These are phyloP conservation scores for Amoebophrya sp. DNA, from an alignment of 169 alveolate genomes.

Conservation along the genomic window DNA sequence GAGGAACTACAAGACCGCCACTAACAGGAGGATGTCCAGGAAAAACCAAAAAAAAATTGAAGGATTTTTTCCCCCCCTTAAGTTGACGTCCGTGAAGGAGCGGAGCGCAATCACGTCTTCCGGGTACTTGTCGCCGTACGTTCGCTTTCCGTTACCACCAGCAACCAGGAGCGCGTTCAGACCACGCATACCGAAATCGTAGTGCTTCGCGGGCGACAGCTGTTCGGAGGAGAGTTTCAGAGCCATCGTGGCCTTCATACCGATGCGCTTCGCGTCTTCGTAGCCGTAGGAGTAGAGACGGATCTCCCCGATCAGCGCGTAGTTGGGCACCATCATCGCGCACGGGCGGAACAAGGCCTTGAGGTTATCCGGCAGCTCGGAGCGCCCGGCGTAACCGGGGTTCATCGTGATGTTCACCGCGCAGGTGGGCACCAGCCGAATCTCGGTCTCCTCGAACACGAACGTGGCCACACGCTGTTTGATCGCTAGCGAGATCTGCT, in stretches of 20 bases:
- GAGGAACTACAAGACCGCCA: too few relatives aligned
- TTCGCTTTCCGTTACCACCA: constrained; percentile 70
- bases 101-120: constrained; percentile 58
- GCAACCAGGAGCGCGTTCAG: constrained; percentile 75
- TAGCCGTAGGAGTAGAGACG: constrained; percentile 81
- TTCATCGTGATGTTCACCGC: constrained; percentile 92
- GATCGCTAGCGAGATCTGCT: constrained; percentile 60
- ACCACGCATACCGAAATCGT: constrained; percentile 84
- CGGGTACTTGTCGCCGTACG: constrained; percentile 42
- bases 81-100: constrained; percentile 70
- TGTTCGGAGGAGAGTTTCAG: constrained; percentile 74
- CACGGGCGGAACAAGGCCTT: constrained; percentile 89
- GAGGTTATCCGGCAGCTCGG: constrained; percentile 85
- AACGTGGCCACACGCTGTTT: constrained; percentile 50
- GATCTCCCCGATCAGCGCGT: constrained; percentile 82
- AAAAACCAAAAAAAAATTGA: too few relatives aligned
- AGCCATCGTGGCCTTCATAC: constrained; percentile 75
- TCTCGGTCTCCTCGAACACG: constrained; percentile 65
- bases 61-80: too few relatives aligned
- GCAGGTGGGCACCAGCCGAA: constrained; percentile 71
- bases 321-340: constrained; percentile 93
- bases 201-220: constrained; percentile 71
- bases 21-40: too few relatives aligned
- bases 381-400: constrained; percentile 87
- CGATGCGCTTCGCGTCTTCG: constrained; percentile 71